Conservation (phyloP, 495 filamentous ascomycete genomes). For the Aspergillus cavernicola region DNA sequence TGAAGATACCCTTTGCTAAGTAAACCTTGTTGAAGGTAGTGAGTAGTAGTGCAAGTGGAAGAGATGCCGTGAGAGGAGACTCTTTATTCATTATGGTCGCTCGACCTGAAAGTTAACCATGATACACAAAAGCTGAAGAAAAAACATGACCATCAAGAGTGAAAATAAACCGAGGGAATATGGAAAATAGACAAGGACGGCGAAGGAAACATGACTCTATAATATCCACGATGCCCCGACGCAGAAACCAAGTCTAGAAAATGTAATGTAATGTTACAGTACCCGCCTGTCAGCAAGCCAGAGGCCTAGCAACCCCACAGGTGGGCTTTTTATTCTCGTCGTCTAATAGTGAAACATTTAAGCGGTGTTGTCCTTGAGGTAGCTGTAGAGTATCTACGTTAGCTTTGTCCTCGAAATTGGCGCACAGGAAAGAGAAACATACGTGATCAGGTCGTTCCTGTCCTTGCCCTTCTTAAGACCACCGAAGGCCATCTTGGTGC, state of each 20-base stretch:
- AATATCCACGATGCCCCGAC: conserved; percentile 20
- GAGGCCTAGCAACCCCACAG: conserved; percentile 13
- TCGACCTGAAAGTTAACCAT: conserved; percentile 21
- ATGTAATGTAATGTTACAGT: conserved; percentile 42
- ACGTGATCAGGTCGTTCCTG: conserved; percentile 98
- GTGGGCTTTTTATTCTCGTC: conserved; percentile 16
- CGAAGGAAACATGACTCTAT: conserved; percentile 25
- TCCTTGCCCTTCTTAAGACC: conserved; percentile 99
- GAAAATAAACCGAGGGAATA: conserved; percentile 15
- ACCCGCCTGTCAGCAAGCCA: conserved; percentile 28
- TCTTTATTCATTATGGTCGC: conserved; percentile 25
- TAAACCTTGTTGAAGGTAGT: too few species aligned
- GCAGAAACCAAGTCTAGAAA: conserved; percentile 25
- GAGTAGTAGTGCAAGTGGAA: background rate
- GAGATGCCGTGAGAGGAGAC: conserved; percentile 24
- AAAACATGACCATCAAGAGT: conserved; percentile 18
- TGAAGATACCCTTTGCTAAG: background rate
- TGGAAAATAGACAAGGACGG: conserved; percentile 18
- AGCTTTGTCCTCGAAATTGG: background rate
- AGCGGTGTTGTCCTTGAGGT: conserved; percentile 60
- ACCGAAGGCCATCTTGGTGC: conserved; percentile 99
- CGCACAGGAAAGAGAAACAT: conserved; percentile 35
- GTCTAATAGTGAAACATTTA: conserved; percentile 38
- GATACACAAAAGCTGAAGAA: conserved; percentile 21
- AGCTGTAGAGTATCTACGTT: conserved; percentile 38